Evolutionary conservation across 139 green algal genomes (phyloP).

Genomic region (Micractinium sp.): DNA sequence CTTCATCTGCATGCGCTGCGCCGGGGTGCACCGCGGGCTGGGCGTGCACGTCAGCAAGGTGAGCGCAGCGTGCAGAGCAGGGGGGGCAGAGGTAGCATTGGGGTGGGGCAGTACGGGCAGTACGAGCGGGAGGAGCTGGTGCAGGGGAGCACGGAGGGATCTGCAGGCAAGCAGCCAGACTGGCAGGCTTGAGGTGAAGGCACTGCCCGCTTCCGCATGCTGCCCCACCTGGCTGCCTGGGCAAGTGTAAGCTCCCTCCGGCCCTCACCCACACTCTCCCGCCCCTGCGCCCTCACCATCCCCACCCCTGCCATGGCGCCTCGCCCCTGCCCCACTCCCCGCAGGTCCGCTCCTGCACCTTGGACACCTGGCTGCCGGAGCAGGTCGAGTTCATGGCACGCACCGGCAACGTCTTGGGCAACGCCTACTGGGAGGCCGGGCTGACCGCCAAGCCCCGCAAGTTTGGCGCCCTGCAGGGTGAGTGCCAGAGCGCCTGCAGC

Average conservation of each 20-base stretch:
- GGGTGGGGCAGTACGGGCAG: too few relatives aligned
- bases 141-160: too few relatives aligned
- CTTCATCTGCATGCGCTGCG: conserved; percentile 81
- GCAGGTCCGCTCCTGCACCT: conserved; percentile 73
- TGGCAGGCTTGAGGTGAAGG: too few relatives aligned
- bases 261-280: too few relatives aligned
- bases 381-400: conserved; percentile 66
- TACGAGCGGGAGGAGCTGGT: neutral
- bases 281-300: neutral
- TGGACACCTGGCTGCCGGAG: conserved; percentile 69
- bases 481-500: neutral
- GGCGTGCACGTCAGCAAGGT: conserved; percentile 80
- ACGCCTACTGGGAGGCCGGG: conserved; percentile 58
- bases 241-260: too few relatives aligned
- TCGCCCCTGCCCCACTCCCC: neutral
- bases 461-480: neutral
- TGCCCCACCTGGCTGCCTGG: too few relatives aligned
- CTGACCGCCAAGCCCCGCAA: conserved; percentile 28
- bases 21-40: conserved; percentile 54
- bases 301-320: neutral
- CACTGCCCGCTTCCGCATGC: too few relatives aligned
- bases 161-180: too few relatives aligned
- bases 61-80: neutral
- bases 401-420: conserved; percentile 75
- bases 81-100: too few relatives aligned